Base-by-base conservation (phyloP, 2,329 filamentous ascomycete species). In the Sclerotiophoma versabilis region DNA sequence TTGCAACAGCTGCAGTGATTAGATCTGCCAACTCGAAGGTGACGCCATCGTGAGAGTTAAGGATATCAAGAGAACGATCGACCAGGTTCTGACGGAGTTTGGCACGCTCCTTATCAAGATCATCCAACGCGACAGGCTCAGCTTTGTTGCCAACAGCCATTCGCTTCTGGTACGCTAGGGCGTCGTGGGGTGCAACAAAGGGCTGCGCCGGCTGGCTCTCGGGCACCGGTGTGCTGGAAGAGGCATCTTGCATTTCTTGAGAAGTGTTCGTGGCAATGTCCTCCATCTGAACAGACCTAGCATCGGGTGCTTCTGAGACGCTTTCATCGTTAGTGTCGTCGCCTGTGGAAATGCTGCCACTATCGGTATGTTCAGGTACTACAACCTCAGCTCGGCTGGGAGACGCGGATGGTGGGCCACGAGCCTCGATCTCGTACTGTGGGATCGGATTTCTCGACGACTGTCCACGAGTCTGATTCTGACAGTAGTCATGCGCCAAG, bases 1-100 rank as follows among this genome's bases (percentile, higher is more conserved):
- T 88, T 25, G 80, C 78, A 8, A 86, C 84, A 20, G 92, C 88
- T 3, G 88, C 87, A 30, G 84, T 84, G 49, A 99, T 93, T 17
- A 99, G 81, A 66, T 97, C 93, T 0, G 92, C 86, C 39, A 99
- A 81, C 69, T 98, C 93, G 65, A 97, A 95, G 0, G 95, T 96
- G 10, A 93, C 87, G 63, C 91, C 87, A 12, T 93, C 88, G 64
- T 98, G 93, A 30, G 89, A 88, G 71, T 93, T 90, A 47, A 99
- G 87, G 27, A 98, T 87, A 66, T 97, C 93, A 19, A 99, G 80
- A 61, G 91, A 96, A 53, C 92, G 89, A 65, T 97, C 93, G 54
- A 98, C 93, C 49, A 98, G 77, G 50, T 91, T 88, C 17, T 85
- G 81, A 32, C 91, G 86, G 33, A 98, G 80, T n/a, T 81, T 83